Percentiles rank a stretch among this genome's conserved stretches.
phyloP scores from a whole-genome alignment of 768 basidiomycete species.

The Trametes sanguinea region DNA sequence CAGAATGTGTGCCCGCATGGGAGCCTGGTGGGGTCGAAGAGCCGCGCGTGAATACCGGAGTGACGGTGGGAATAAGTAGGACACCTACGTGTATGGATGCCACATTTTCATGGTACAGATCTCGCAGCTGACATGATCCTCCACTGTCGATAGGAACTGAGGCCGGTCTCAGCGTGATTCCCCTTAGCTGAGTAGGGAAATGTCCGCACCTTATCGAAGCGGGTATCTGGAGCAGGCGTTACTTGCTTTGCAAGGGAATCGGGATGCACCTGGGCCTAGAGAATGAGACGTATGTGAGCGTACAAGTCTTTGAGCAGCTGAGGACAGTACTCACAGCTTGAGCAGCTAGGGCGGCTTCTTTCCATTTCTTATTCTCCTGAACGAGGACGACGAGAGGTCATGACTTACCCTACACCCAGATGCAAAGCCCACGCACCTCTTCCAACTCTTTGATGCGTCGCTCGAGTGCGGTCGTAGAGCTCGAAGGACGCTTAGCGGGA shows the following conservation, averaged over 20 bases:
- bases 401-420: background rate
- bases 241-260: background rate
- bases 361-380: slow-evolving; percentile 15
- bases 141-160: slow-evolving; percentile 35
- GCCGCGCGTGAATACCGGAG: slow-evolving; percentile 1
- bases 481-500: slow-evolving; percentile 3
- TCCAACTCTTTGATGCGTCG: slow-evolving; percentile 18
- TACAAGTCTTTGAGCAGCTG: too few relatives aligned
- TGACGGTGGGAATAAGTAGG: background rate
- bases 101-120: slow-evolving; percentile 67
- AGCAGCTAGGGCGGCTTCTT: background rate
- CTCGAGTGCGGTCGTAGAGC: slow-evolving; percentile 1
- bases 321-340: slow-evolving; percentile 3
- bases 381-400: background rate
- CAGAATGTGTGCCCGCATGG: slow-evolving; percentile 76
- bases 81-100: slow-evolving; percentile 62
- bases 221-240: slow-evolving; percentile 1
- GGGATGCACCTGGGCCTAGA: background rate
- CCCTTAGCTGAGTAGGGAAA: background rate
- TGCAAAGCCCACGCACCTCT: slow-evolving; percentile 13
- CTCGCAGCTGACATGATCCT: slow-evolving; percentile 61
- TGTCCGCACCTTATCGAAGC: slow-evolving; percentile 7
- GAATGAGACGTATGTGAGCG: background rate
- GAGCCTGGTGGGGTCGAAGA: slow-evolving; percentile 43
- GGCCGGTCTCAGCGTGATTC: background rate